Percentiles rank a stretch among this genome's conserved stretches.
These are phyloP conservation scores for Auricularia sp. DNA, from an alignment of 768 basidiomycete genomes.

Conservation along the genomic window DNA sequence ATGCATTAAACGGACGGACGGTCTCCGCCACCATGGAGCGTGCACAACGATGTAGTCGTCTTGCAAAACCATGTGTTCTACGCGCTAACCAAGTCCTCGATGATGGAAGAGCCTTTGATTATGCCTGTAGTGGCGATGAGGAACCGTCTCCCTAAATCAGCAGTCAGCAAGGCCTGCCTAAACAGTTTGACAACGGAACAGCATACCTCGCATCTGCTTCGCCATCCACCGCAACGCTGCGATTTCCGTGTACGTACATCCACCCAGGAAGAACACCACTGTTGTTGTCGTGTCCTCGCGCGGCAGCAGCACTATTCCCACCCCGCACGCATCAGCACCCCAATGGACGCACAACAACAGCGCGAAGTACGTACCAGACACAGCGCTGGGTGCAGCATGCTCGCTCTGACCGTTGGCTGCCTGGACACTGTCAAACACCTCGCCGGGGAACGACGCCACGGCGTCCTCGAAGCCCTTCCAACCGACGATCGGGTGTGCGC, in stretches of 20 bases:
- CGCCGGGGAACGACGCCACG: slow-evolving; percentile 69
- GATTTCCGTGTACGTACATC: slow-evolving; percentile 95
- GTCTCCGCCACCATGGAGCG: too few species aligned
- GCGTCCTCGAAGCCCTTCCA: slow-evolving; percentile 98
- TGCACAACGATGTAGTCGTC: too few species aligned
- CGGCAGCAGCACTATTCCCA: slow-evolving; percentile 16
- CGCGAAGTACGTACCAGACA: background rate
- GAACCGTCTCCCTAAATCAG: slow-evolving; percentile 62
- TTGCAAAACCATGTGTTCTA: too few species aligned
- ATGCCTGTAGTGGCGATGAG: slow-evolving; percentile 89
- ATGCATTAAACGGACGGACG: too few species aligned
- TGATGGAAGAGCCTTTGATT: slow-evolving; percentile 47
- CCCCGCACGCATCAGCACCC: background rate
- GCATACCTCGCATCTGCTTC: slow-evolving; percentile 67
- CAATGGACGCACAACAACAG: background rate
- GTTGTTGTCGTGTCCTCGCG: slow-evolving; percentile 67
- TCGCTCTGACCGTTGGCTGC: slow-evolving; percentile 8
- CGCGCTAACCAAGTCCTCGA: slow-evolving; percentile 12
- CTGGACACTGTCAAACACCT: slow-evolving; percentile 65
- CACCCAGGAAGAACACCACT: slow-evolving; percentile 92
- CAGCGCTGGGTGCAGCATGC: background rate
- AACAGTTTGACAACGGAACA: background rate
- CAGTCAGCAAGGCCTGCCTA: slow-evolving; percentile 7
- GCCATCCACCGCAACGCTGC: slow-evolving; percentile 89
- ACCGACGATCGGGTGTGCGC: slow-evolving; percentile 85